These are phyloP conservation scores for Chlorella sorokiniana DNA, from an alignment of 139 green algal genomes.

Conservation along the genomic window DNA sequence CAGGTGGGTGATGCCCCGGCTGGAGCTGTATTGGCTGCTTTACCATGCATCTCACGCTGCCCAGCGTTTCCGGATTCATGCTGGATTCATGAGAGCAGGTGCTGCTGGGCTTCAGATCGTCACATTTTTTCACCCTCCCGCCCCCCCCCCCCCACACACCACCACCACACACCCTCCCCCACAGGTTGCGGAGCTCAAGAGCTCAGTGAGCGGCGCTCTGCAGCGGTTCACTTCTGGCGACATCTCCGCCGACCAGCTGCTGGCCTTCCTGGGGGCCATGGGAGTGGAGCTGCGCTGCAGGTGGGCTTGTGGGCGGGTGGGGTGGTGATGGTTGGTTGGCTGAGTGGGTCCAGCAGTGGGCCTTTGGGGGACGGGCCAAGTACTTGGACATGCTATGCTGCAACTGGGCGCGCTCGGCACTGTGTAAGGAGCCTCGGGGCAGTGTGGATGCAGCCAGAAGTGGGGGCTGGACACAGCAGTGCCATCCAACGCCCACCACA, in stretches of 20 bases:
- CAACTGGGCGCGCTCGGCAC: neutral
- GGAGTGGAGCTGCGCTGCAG: conserved; percentile 41
- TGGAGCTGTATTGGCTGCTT: neutral
- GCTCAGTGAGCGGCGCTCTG: conserved; percentile 16
- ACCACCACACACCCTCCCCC: neutral
- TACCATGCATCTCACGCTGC: neutral
- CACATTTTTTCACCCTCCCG: too few relatives aligned
- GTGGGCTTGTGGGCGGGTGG: neutral
- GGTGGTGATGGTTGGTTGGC: neutral
- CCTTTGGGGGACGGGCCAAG: too few relatives aligned
- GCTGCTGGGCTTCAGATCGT: too few relatives aligned
- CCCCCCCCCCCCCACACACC: neutral
- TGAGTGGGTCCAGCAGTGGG: too few relatives aligned
- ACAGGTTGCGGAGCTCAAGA: conserved; percentile 34
- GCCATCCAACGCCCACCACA: too few relatives aligned
- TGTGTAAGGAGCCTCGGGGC: too few relatives aligned
- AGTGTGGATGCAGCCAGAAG: too few relatives aligned
- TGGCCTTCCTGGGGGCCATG: conserved; percentile 31
- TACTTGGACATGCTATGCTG: neutral
- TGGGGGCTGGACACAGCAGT: too few relatives aligned
- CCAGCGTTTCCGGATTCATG: too few relatives aligned
- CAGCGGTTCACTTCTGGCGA: conserved; percentile 27
- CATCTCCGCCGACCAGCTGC: conserved; percentile 24
- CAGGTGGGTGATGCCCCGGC: conserved; percentile 8
- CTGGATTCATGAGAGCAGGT: too few relatives aligned